These are phyloP conservation scores for Diaporthe aspalathi DNA, from an alignment of 2,329 filamentous ascomycete species.

Conservation along the genomic window DNA sequence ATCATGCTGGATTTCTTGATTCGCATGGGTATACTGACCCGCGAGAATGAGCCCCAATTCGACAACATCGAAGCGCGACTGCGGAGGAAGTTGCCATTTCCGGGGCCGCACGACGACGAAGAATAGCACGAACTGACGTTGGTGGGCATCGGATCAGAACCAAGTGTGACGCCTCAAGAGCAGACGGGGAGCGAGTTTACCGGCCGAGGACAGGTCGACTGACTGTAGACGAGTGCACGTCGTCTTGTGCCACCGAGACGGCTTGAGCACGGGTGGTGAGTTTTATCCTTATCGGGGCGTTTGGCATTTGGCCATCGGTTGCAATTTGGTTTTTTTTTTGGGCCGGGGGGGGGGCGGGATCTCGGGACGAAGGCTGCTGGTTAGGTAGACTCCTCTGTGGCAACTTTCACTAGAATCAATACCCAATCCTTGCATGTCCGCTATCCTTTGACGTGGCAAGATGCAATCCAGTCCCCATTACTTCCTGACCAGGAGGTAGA, in stretches of 20 bases:
- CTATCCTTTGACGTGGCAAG: not conserved
- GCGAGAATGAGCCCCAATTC: constrained; percentile 82
- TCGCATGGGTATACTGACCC: constrained; percentile 82
- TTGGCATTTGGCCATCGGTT: constrained; percentile 1
- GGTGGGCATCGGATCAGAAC: not conserved
- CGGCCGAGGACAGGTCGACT: not conserved
- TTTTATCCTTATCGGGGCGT: not conserved
- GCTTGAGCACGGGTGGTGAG: not conserved
- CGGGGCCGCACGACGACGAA: constrained; percentile 66
- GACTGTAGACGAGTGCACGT: not conserved
- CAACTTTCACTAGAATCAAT: constrained; percentile 26
- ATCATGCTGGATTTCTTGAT: constrained; percentile 91
- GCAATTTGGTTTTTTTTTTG: not conserved
- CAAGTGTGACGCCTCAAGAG: not conserved
- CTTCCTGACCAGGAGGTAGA: constrained; percentile 96
- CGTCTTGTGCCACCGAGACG: not conserved
- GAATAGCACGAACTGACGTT: constrained; percentile 20
- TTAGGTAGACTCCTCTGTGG: constrained; percentile 31
- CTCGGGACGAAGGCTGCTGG: constrained; percentile 15
- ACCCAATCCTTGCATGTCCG: constrained; percentile 13
- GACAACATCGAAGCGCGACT: constrained; percentile 79
- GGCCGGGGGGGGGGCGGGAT: no score
- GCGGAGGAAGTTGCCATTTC: constrained; percentile 85
- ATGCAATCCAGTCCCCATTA: constrained; percentile 50
- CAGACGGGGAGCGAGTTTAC: not conserved